Conservation (phyloP, 169 alveolate genomes). For the Plasmodium vinckei region DNA sequence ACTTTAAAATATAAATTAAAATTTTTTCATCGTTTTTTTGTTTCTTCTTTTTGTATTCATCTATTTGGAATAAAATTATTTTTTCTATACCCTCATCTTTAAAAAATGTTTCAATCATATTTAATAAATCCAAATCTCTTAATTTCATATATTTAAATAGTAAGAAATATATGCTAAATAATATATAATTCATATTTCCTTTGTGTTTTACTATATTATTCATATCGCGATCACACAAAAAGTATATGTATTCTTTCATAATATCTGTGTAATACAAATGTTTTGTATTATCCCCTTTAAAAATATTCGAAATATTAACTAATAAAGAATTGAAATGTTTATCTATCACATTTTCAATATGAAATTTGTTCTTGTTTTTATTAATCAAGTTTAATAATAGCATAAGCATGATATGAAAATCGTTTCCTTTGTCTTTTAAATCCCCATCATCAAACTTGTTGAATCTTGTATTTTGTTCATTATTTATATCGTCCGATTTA, state of each 20-base stretch:
- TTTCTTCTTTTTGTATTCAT: conserved; percentile 24
- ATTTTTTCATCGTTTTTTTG: conserved; percentile 10
- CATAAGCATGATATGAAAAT: conserved; percentile 6
- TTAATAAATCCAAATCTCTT: conserved; percentile 18
- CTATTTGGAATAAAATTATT: conserved; percentile 21
- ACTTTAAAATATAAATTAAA: conserved; percentile 38
- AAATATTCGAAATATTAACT: conserved; percentile 8
- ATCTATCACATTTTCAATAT: conserved; percentile 27
- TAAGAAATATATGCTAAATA: conserved; percentile 34
- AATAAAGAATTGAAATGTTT: not conserved
- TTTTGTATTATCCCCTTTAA: not conserved
- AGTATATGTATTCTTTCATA: conserved; percentile 47
- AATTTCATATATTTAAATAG: conserved; percentile 64
- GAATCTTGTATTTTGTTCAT: not conserved
- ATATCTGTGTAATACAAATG: conserved; percentile 34
- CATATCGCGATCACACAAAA: conserved; percentile 7
- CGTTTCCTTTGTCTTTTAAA: not conserved
- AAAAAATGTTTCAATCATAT: conserved; percentile 45
- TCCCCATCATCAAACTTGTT: not conserved
- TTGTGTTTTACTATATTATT: conserved; percentile 8
- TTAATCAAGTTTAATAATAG: conserved; percentile 41
- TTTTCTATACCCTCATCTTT: conserved; percentile 38
- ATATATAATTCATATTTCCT: conserved; percentile 1
- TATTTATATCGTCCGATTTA: not conserved
- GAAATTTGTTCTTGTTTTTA: conserved; percentile 18